Evolutionary conservation across 768 basidiomycete species (phyloP), one percentile per base, ranked within the genome.

Genomic region (Russula vinacea): DNA sequence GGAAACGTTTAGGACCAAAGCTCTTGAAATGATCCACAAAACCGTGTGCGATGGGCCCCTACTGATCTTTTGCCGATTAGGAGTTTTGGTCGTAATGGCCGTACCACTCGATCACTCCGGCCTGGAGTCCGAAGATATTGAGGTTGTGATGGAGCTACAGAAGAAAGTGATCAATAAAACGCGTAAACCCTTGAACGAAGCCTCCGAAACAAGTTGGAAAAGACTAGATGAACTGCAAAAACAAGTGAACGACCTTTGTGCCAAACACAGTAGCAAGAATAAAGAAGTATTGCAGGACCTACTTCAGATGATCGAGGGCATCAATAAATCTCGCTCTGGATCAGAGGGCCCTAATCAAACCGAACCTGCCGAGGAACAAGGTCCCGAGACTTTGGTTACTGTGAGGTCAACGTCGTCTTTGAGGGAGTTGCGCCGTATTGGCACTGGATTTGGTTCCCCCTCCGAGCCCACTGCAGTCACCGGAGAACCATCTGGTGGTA

Each of bases 61-160:
- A 10, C 44, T 64, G 52, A 64, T 59, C 57, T 58, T 64, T 33
- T 53, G 42, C 52, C 47, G 47, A 33, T 44, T 64, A 4, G 57
- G 33, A 29, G 26, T 39, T 33, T 32, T 64, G 44, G 57, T 33
- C 0, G 29, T 29, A 5, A 39, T 44, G 22, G 62, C 58, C 14
- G 26, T 54, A 9, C 62, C 51, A 14, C 45, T 47, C 19, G 11
- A 54, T 9, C 57, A 44, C 10, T 64, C 57, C 0, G 57, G 51
- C 32, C 33, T 58, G 42, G 24, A 52, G 42, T 2, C 17, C 5
- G 17, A 3, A 17, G 62, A 63, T 26, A 29, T 57, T 16, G 24
- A 19, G 56, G 53, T 58, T 40, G 8, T 63, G 11, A 44, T n/a
- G 51, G 32, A 53, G 11, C 33, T 58, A 14, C 56, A 57, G 50